Evolutionary conservation across 2,329 filamentous ascomycete species (phyloP).

Genomic region (Diaporthe australafricana): DNA sequence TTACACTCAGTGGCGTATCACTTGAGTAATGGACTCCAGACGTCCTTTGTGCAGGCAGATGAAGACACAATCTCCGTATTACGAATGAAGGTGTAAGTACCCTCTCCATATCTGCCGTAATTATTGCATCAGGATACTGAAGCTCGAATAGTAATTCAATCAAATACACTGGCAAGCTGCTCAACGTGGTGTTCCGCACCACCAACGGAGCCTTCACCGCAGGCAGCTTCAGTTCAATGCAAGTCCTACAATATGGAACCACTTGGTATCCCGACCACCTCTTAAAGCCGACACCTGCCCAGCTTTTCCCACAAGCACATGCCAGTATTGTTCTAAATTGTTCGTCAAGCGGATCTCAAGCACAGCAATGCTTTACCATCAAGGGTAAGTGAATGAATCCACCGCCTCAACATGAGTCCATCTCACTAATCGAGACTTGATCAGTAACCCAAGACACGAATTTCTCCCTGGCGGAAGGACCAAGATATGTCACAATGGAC

Average conservation of each 20-base stretch:
- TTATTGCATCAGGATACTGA: not conserved
- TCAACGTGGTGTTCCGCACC: not conserved
- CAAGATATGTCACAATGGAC: not conserved
- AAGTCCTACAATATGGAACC: slow-evolving; percentile 1
- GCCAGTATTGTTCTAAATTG: not conserved
- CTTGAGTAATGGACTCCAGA: not conserved
- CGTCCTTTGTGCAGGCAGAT: not conserved
- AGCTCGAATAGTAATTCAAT: not conserved
- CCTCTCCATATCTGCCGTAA: not conserved
- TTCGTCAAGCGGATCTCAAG: not conserved
- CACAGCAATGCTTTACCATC: not conserved
- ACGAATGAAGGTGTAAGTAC: not conserved
- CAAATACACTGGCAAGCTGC: not conserved
- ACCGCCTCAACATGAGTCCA: accelerated
- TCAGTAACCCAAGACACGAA: not conserved
- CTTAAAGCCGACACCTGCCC: not conserved
- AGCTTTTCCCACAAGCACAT: not conserved
- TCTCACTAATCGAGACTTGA: not conserved
- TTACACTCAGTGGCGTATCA: not conserved
- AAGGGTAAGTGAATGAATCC: not conserved
- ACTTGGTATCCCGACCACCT: not conserved
- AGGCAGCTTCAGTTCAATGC: not conserved
- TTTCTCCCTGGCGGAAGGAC: not conserved
- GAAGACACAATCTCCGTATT: not conserved
- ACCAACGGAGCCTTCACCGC: not conserved